These are phyloP conservation scores for Tulasnella sp. DNA, from an alignment of 768 basidiomycete species.

Conservation along the genomic window DNA sequence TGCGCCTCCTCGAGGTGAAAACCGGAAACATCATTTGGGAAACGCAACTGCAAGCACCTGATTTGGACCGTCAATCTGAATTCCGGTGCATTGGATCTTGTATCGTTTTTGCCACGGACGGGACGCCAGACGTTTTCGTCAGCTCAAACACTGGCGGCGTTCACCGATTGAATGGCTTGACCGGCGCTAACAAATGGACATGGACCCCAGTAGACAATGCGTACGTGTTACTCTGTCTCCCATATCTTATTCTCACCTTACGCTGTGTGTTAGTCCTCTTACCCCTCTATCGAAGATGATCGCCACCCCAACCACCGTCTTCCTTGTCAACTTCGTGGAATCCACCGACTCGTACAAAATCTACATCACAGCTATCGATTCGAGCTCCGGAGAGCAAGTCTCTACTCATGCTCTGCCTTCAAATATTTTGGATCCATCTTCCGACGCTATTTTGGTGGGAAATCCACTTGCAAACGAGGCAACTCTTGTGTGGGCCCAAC, in stretches of 20 bases:
- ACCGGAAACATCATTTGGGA: conserved; percentile 65
- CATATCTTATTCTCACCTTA: neutral
- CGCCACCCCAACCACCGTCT: conserved; percentile 47
- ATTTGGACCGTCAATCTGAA: conserved; percentile 41
- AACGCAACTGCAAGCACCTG: conserved; percentile 46
- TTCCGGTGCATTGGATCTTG: conserved; percentile 50
- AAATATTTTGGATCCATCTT: conserved; percentile 32
- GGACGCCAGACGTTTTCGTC: conserved; percentile 37
- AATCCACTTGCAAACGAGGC: conserved; percentile 30
- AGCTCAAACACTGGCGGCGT: conserved; percentile 57
- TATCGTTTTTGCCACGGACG: conserved; percentile 38
- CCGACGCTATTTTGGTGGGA: conserved; percentile 35
- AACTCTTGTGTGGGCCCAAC: conserved; percentile 48
- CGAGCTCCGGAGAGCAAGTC: conserved; percentile 46
- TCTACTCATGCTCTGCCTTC: conserved; percentile 49
- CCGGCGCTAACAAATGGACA: conserved; percentile 56
- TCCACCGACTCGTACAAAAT: conserved; percentile 52
- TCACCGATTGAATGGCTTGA: conserved; percentile 40
- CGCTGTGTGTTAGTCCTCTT: conserved; percentile 43
- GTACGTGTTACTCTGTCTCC: conserved; percentile 36
- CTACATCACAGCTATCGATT: conserved; percentile 54
- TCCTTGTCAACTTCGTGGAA: conserved; percentile 47
- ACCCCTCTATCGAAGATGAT: conserved; percentile 58
- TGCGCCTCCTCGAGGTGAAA: conserved; percentile 57
- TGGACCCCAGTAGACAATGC: conserved; percentile 64